Conservation (phyloP, 345 rosid genomes). For the Ceriops tagal region DNA sequence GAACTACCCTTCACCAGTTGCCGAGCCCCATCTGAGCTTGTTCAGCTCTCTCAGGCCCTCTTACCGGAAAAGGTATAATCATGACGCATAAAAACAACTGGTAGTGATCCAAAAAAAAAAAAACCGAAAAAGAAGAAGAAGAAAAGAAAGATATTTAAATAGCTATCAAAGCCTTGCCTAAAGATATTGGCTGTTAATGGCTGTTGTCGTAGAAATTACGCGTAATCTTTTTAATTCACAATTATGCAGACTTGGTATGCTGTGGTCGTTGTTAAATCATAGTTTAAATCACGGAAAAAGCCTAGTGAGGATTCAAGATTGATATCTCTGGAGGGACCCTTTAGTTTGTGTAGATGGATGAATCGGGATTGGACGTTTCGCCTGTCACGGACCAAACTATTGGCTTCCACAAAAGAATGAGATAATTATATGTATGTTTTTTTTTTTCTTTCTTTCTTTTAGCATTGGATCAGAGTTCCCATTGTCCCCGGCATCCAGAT, state of each 20-base stretch:
- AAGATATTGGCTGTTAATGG: no score
- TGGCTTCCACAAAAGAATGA: neutral
- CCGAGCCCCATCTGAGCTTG: constrained; percentile 2
- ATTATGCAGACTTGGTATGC: no score
- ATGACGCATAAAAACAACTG: neutral
- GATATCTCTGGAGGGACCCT: constrained; percentile 7
- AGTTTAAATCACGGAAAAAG: neutral
- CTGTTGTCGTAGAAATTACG: no score
- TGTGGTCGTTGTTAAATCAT: neutral
- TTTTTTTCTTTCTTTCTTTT: no score
- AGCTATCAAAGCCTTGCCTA: no score
- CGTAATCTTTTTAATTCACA: no score
- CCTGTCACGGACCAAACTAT: constrained; percentile 30
- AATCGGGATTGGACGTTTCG: constrained; percentile 8
- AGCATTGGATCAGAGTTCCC: no score
- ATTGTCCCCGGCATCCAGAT: no score
- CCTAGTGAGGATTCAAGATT: neutral
- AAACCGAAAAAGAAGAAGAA: no score
- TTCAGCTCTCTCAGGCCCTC: neutral
- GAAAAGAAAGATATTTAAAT: no score
- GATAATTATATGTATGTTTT: no score
- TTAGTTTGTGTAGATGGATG: constrained; percentile 12
- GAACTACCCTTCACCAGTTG: neutral
- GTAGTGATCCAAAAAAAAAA: no score
- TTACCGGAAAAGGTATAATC: neutral